phyloP scores from a whole-genome alignment of 2,329 filamentous ascomycete species.

The Colletotrichum karsti region DNA sequence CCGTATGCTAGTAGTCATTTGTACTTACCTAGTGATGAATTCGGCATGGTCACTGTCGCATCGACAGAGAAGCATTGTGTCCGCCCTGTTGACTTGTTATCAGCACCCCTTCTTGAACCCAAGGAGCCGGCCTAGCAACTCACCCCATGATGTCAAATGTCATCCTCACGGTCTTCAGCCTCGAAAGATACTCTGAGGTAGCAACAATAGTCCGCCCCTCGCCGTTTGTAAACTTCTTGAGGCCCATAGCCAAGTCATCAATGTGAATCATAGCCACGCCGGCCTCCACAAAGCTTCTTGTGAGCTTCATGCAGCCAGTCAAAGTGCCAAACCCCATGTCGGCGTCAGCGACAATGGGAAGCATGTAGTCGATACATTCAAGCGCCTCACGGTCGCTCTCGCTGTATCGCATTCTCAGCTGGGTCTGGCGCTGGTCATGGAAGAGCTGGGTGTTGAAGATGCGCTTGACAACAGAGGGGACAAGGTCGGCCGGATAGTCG shows the following conservation, averaged over 20 bases:
- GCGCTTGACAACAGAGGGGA: slow-evolving; percentile 48
- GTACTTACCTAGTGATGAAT: slow-evolving; percentile 43
- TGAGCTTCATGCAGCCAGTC: slow-evolving; percentile 49
- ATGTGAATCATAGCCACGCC: slow-evolving; percentile 53
- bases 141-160: slow-evolving; percentile 49
- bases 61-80: slow-evolving; percentile 46
- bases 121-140: neutral
- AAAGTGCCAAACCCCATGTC: slow-evolving; percentile 52
- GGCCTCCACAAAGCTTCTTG: slow-evolving; percentile 48
- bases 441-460: slow-evolving; percentile 49
- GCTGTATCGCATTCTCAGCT: slow-evolving; percentile 42
- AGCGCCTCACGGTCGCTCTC: slow-evolving; percentile 39
- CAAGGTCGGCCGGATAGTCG: slow-evolving; percentile 52
- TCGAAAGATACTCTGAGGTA: slow-evolving; percentile 45
- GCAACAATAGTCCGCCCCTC: slow-evolving; percentile 49
- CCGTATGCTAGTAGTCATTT: no score
- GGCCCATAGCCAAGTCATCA: slow-evolving; percentile 50
- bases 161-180: slow-evolving; percentile 45
- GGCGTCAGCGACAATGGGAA: slow-evolving; percentile 49
- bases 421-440: slow-evolving; percentile 49
- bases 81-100: slow-evolving; percentile 28
- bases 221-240: slow-evolving; percentile 52
- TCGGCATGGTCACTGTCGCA: slow-evolving; percentile 47
- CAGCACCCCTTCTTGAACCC: neutral
- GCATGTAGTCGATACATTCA: slow-evolving; percentile 48